These are phyloP conservation scores for Cryptosporidium sp. DNA, from an alignment of 169 alveolate genomes.

Conservation along the genomic window DNA sequence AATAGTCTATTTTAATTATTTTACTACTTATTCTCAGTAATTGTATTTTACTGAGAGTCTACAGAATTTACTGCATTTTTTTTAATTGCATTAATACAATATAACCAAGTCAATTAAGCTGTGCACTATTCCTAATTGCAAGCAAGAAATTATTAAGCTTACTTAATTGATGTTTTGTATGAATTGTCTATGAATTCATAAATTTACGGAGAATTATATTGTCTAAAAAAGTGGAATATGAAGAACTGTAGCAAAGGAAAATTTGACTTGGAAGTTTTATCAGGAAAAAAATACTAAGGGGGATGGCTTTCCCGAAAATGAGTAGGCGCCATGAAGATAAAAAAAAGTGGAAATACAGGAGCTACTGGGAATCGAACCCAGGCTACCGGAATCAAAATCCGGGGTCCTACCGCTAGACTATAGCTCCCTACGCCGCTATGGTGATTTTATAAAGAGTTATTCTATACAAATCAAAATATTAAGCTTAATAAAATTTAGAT, in stretches of 20 bases:
- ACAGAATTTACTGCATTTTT: not conserved
- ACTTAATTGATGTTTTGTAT: no score
- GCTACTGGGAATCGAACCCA: constrained; percentile 78
- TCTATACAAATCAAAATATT: not conserved
- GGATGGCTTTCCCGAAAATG: not conserved
- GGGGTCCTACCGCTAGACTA: constrained; percentile 79
- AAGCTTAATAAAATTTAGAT: not conserved
- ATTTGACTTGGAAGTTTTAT: no score
- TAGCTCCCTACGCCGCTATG: constrained; percentile 45
- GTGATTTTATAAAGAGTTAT: not conserved
- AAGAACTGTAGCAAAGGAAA: no score
- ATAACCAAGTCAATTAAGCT: not conserved
- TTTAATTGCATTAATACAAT: no score
- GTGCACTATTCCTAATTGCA: no score
- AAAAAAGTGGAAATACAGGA: not conserved
- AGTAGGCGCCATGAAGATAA: not conserved
- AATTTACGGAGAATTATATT: no score
- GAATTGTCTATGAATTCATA: no score
- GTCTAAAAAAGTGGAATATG: no score
- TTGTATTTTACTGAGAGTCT: not conserved
- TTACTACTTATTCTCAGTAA: not conserved
- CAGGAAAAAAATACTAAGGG: not conserved
- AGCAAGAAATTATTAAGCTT: no score
- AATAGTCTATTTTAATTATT: not conserved
- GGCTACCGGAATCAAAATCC: constrained; percentile 78